A percentile compares a stretch with the other conserved stretches of the same genome.
Conservation (phyloP, 352 stramenopile species). For the Blastocystis sp. region DNA sequence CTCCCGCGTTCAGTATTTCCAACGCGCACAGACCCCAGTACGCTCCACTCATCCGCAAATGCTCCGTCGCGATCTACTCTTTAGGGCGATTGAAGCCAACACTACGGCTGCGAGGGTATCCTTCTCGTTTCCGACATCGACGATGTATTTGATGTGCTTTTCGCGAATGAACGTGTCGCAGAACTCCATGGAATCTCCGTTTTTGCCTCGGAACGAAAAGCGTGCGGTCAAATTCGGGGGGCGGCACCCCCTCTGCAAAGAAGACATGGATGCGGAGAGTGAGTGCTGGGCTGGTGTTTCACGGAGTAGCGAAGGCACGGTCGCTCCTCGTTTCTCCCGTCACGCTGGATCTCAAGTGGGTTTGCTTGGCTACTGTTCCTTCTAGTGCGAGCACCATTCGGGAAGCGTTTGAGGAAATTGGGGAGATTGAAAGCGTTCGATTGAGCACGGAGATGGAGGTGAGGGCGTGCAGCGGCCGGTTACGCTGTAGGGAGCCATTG, state of each 20-base stretch:
- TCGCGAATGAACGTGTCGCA: slow-evolving; percentile 66
- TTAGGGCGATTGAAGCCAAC: slow-evolving; percentile 36
- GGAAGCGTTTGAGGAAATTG: slow-evolving; percentile 62
- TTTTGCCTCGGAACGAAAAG: background rate
- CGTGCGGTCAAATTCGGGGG: slow-evolving; percentile 9
- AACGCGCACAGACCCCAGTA: slow-evolving; percentile 95
- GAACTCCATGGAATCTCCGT: slow-evolving; percentile 20
- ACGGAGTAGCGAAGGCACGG: slow-evolving; percentile 35
- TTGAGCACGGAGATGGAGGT: slow-evolving; percentile 9
- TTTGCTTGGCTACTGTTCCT: background rate
- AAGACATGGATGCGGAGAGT: slow-evolving; percentile 64
- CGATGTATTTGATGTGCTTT: slow-evolving; percentile 70
- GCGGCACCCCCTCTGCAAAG: background rate
- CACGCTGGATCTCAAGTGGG: slow-evolving; percentile 40
- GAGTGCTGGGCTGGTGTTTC: background rate
- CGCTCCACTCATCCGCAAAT: slow-evolving; percentile 93
- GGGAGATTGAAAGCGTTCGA: slow-evolving; percentile 42
- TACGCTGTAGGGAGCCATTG: slow-evolving; percentile 33
- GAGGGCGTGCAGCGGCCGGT: background rate
- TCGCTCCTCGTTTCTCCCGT: slow-evolving; percentile 55
- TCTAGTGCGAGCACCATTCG: slow-evolving; percentile 34
- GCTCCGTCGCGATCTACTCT: slow-evolving; percentile 87
- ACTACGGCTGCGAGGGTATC: slow-evolving; percentile 70
- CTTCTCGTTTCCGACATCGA: slow-evolving; percentile 70
- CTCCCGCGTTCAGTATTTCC: slow-evolving; percentile 83